Base-by-base conservation (phyloP, 2,329 filamentous ascomycete species). In the Colletotrichum melonis region DNA sequence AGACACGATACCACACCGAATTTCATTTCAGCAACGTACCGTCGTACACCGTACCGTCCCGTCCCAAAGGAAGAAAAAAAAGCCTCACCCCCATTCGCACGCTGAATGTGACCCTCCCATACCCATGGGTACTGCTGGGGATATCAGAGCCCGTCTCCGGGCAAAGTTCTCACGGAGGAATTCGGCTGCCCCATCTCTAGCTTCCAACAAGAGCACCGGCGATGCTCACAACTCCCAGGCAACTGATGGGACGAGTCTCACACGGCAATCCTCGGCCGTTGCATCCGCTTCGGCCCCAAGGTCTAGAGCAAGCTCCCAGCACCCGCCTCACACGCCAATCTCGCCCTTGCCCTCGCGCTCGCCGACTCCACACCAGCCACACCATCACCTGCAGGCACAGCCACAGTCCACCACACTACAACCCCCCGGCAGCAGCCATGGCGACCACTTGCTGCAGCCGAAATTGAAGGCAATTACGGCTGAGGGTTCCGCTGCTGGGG, bases 81-180 rank as follows among this genome's bases (percentile, higher is more conserved):
- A 26, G 26, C 26, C 14, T 38, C 24, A 42, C 65, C 28, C 54
- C 54, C 52, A 69, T 58, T 32, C 65, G n/a, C 58, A 38, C 42
- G 54, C 30, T 54, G 59, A 56, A 63, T 64, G 59, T 59, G 24
- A 72, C 38, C 42, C 49, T n/a, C 42, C 19, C 42, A 49, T 49
- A 19, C 19, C 46, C 35, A 73, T 73, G 70, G 70, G 70, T 55
- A 63, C 70, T 56, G 85, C 84, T 72, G 76, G 78, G 49, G 85
- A 87, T 75, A 78, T 88, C 69, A 84, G 81, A 77, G 83, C 86
- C 75, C 86, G 85, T 75, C 82, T 88, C 77, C 84, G 84, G 78
- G 85, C 85, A 77, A 86, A 83, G 75, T 84, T 88, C 73, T 80
- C 84, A 67, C 80, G 85, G 73, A 82, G 85, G 75, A 82, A 84